Conservation (phyloP, 345 rosid species). For the Gossypium raimondii region DNA sequence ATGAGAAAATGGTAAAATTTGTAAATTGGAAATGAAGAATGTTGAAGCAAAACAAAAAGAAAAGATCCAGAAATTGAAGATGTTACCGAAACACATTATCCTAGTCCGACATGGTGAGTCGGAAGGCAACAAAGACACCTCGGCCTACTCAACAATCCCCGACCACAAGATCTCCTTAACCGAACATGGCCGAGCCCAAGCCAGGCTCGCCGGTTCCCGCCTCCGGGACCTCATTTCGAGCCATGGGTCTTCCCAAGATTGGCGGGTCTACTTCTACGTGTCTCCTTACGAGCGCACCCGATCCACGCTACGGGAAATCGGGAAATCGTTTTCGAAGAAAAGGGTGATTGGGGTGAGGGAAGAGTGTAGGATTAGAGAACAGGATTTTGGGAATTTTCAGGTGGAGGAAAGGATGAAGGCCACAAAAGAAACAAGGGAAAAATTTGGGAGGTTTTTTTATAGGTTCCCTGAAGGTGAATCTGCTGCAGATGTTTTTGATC, state of each 20-base stretch:
- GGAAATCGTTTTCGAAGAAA: conserved; percentile 64
- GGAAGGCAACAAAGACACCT: conserved; percentile 72
- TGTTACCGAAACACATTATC: conserved; percentile 82
- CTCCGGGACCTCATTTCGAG: conserved; percentile 43
- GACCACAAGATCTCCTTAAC: conserved; percentile 88
- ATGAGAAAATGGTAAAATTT: background rate
- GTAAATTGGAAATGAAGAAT: background rate
- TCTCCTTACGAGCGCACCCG: conserved; percentile 90
- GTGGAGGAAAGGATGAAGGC: conserved; percentile 71
- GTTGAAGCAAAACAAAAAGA: background rate
- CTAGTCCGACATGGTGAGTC: conserved; percentile 96
- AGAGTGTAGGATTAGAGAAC: conserved; percentile 85
- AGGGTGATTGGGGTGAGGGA: conserved; percentile 84
- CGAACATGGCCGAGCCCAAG: conserved; percentile 50
- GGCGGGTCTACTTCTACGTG: conserved; percentile 87
- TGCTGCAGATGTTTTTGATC: conserved; percentile 96
- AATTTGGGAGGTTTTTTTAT: conserved; percentile 79
- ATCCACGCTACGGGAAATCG: conserved; percentile 90
- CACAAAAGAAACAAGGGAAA: conserved; percentile 63
- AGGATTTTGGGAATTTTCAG: conserved; percentile 97
- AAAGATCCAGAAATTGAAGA: conserved; percentile 11
- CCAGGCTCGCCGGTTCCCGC: conserved; percentile 54
- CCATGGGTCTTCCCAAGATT: conserved; percentile 26
- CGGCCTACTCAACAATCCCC: conserved; percentile 76
- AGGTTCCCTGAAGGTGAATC: conserved; percentile 98